These are phyloP conservation scores for Pneumocystis carinii DNA, from an alignment of 1,139 yeast species.

Conservation along the genomic window DNA sequence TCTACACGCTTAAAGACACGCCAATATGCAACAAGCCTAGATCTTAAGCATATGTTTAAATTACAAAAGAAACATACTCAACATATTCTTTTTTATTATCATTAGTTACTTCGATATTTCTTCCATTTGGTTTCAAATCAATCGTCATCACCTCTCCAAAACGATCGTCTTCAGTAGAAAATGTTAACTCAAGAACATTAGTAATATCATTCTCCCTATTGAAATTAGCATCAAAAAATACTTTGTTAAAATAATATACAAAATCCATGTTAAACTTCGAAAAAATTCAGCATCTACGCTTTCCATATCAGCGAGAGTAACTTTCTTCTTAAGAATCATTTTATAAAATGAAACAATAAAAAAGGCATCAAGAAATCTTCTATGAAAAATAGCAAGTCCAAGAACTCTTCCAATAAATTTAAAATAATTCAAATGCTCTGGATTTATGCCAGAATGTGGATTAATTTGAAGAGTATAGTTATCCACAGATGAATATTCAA, in stretches of 20 bases:
- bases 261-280: constrained; percentile 64
- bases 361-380: constrained; percentile 94
- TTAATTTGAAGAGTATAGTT: constrained; percentile 93
- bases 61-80: constrained; percentile 28
- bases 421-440: constrained; percentile 94
- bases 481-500: constrained; percentile 95
- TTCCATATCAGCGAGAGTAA: constrained; percentile 92
- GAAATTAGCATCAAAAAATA: constrained; percentile 29
- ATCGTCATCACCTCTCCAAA: constrained; percentile 86
- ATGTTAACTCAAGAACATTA: constrained; percentile 69
- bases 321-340: constrained; percentile 92
- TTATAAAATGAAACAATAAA: constrained; percentile 95
- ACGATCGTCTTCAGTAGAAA: constrained; percentile 89
- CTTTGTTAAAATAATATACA: background rate
- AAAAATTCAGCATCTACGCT: constrained; percentile 96
- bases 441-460: constrained; percentile 95
- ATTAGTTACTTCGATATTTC: constrained; percentile 78
- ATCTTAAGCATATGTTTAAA: background rate
- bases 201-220: constrained; percentile 69
- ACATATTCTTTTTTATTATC: constrained; percentile 92
- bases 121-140: constrained; percentile 80
- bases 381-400: constrained; percentile 94
- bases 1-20: constrained; percentile 83
- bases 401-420: constrained; percentile 97
- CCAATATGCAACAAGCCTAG: constrained; percentile 72